A percentile compares a stretch with the other conserved stretches of the same genome.
Conservation (phyloP, 306 rosid species). For the Rosa persica region DNA sequence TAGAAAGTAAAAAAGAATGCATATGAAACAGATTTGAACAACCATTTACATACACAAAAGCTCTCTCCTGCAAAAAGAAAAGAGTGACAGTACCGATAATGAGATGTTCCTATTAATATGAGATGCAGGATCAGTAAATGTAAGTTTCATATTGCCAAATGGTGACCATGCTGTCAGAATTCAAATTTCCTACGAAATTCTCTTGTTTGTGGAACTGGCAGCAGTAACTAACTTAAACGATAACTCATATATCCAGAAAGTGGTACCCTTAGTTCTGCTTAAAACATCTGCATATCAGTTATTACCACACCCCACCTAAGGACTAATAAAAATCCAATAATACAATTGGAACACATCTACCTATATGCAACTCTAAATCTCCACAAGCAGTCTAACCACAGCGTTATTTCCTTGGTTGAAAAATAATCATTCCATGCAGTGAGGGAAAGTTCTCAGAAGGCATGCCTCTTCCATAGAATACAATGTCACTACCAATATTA, state of each 20-base stretch:
- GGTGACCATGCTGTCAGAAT: background rate
- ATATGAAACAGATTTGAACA: background rate
- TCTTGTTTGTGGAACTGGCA: background rate
- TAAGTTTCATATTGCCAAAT: background rate
- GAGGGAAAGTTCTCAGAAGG: background rate
- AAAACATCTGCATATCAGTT: background rate
- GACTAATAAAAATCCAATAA: background rate
- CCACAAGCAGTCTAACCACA: background rate
- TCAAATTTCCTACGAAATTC: background rate
- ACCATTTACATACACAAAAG: background rate
- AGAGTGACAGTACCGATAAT: background rate
- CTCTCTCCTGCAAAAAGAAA: background rate
- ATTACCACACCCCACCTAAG: background rate
- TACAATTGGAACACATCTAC: background rate
- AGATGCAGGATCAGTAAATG: background rate
- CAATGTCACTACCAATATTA: background rate
- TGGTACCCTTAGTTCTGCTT: background rate
- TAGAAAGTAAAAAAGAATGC: too few species aligned
- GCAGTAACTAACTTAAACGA: background rate
- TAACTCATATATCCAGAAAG: too few species aligned
- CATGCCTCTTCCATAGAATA: background rate
- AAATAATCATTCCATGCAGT: background rate
- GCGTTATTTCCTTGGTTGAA: background rate
- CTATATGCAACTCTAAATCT: background rate
- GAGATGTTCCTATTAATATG: background rate